Evolutionary conservation across 371 early-diverging fungal genomes (phyloP), one percentile per base, ranked within the genome.

Genomic region (Actinomucor elegans): DNA sequence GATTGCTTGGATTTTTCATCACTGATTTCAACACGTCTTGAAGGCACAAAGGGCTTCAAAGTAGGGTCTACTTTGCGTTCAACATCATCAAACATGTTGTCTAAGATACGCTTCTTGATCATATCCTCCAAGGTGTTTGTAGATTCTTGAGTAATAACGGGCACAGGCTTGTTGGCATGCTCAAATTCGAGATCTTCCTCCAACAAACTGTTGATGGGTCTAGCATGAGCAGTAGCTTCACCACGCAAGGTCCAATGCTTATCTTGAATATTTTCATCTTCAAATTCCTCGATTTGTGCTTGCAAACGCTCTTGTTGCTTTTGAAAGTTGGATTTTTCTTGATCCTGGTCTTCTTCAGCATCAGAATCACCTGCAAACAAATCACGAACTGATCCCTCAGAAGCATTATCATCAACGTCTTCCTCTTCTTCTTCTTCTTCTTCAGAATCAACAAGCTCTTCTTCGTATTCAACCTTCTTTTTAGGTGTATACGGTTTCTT

Each of bases 151-250:
- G 98, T 97, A 41, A 96, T 88, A 12, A 96, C 90, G 5, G 98
- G 98, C 0, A 94, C 94, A 14, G 98, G 95, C 78, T 86, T 93
- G 52, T 84, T 79, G 29, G 88, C 91, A 49, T 87, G 83, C 54
- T 97, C 98, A 66, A 94, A 90, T 48, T 96, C 97, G 7, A 98
- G 71, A 53, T 93, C 90, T 67, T 97, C 95, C 63, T 92, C 96
- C 40, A 98, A 73, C 55, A 98, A 75, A 73, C 94, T 93, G 80
- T 98, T 92, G 38, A 90, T 55, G 2, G 98, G 98, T 36, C 98
- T 84, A n/a, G 70, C 73, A 23, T 80, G 84, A 9, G 90, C 81
- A 26, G 67, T 62, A 5, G 86, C 85, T 71, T 98, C 98, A 57
- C 98, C 98, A 27, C 37, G 52, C 45, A 58, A 58, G 38, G 47